A percentile compares a stretch with the other conserved stretches of the same genome.
phyloP scores from a whole-genome alignment of 73 alveolate species.

The Stentor coeruleus region DNA sequence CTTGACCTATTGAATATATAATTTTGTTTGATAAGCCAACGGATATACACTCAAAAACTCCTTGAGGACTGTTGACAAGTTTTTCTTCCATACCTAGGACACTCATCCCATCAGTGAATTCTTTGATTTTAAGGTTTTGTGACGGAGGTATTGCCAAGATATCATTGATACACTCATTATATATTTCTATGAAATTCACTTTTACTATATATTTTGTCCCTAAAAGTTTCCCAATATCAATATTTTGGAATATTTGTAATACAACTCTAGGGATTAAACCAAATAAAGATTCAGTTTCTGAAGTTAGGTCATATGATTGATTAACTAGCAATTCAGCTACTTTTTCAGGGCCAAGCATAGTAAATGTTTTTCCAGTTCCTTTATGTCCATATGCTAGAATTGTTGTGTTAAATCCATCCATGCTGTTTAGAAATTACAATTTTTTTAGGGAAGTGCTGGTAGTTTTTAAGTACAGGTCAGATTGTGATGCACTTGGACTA shows the following conservation, averaged over 20 bases:
- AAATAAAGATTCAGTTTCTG: constrained; percentile 47
- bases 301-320: not conserved
- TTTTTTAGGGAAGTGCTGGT: not conserved
- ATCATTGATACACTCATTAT: constrained; percentile 84
- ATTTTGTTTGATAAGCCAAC: constrained; percentile 78
- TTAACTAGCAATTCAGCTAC: constrained; percentile 15
- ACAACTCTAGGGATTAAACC: constrained; percentile 81
- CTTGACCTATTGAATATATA: constrained; percentile 83
- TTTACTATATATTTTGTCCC: constrained; percentile 48
- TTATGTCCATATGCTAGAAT: constrained; percentile 27
- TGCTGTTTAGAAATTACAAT: not conserved
- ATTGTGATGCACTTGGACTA: constrained; percentile 14
- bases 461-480: not conserved
- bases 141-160: constrained; percentile 52
- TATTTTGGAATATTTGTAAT: constrained; percentile 72
- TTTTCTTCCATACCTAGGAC: constrained; percentile 61
- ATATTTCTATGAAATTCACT: constrained; percentile 76
- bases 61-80: constrained; percentile 69
- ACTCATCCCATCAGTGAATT: constrained; percentile 36
- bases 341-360: constrained; percentile 28
- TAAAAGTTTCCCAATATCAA: constrained; percentile 63
- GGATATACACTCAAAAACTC: constrained; percentile 65
- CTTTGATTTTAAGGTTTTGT: constrained; percentile 68
- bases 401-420: constrained; percentile 29
- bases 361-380: constrained; percentile 29